Conservation (phyloP, 2,329 filamentous ascomycete species). For the Achaetomium macrosporum region DNA sequence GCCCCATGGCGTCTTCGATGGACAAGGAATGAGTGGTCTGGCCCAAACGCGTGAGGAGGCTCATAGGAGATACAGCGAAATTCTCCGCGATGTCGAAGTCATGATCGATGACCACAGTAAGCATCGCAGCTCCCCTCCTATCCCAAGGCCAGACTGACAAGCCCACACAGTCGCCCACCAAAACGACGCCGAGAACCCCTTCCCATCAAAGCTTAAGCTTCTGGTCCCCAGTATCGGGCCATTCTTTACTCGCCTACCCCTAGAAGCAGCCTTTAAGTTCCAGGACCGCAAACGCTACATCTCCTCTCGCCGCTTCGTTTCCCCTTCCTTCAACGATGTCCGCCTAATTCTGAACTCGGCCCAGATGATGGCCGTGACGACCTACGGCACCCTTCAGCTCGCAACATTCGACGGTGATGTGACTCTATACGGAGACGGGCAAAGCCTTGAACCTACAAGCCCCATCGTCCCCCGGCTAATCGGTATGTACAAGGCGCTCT, state of each 20-base stretch:
- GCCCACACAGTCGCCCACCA: conserved; percentile 60
- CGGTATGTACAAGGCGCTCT: conserved; percentile 26
- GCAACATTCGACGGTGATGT: conserved; percentile 98
- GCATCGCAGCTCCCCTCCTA: conserved; percentile 18
- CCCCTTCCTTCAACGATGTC: conserved; percentile 95
- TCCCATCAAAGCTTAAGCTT: conserved; percentile 85
- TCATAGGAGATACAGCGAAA: conserved; percentile 86
- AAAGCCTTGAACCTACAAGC: conserved; percentile 67
- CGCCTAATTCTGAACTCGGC: conserved; percentile 90
- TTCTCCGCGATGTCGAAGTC: conserved; percentile 86
- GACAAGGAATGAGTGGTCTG: conserved; percentile 46
- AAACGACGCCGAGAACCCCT: conserved; percentile 48
- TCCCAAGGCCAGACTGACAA: background rate
- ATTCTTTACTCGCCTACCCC: conserved; percentile 83
- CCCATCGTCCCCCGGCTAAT: conserved; percentile 66
- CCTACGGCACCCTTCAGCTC: conserved; percentile 65
- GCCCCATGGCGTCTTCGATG: conserved; percentile 78
- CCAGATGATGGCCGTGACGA: conserved; percentile 85
- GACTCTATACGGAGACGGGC: conserved; percentile 87
- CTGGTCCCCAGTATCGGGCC: conserved; percentile 86
- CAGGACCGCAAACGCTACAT: conserved; percentile 85
- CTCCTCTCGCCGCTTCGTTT: conserved; percentile 84
- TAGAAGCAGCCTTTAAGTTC: conserved; percentile 86
- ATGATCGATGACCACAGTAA: conserved; percentile 89
- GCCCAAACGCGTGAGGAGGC: conserved; percentile 71